Conservation (phyloP, 257 asterid species). For the Salvia hispanica region DNA sequence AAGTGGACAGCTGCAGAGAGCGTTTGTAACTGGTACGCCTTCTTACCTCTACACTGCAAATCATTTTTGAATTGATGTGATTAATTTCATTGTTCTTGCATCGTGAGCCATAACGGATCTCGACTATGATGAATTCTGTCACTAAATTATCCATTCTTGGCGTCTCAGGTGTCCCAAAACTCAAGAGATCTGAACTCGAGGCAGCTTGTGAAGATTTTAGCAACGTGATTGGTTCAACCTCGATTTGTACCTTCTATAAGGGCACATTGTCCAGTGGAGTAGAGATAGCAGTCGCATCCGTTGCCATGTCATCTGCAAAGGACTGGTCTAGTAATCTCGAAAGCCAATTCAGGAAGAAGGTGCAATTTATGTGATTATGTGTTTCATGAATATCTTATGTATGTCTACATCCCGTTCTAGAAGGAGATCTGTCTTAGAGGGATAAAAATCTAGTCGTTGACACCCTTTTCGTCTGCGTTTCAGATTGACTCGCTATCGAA, state of each 20-base stretch:
- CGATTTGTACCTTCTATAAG: slow-evolving; percentile 68
- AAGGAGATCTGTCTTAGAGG: neutral
- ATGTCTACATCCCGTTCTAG: neutral
- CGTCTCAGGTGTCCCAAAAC: slow-evolving; percentile 78
- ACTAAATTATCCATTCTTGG: slow-evolving; percentile 11
- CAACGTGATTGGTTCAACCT: slow-evolving; percentile 72
- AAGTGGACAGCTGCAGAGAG: slow-evolving; percentile 94
- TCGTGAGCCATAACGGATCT: neutral
- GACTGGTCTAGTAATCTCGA: slow-evolving; percentile 77
- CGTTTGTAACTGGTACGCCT: slow-evolving; percentile 69
- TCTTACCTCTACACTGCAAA: neutral
- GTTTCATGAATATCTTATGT: neutral
- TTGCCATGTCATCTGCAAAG: slow-evolving; percentile 56
- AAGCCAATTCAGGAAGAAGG: slow-evolving; percentile 79
- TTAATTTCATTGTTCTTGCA: slow-evolving; percentile 1
- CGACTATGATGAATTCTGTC: slow-evolving; percentile 6
- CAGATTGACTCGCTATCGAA: slow-evolving; percentile 74
- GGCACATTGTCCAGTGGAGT: slow-evolving; percentile 88
- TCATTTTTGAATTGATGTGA: neutral
- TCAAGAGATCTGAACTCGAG: slow-evolving; percentile 75
- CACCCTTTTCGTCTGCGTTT: neutral
- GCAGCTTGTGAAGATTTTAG: slow-evolving; percentile 95
- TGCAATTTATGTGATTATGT: slow-evolving; percentile 24
- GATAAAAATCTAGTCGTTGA: neutral
- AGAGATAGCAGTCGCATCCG: slow-evolving; percentile 82